Evolutionary conservation across 768 basidiomycete species (phyloP), one percentile per base, ranked within the genome.

Genomic region (Panaeolus cyanescens): DNA sequence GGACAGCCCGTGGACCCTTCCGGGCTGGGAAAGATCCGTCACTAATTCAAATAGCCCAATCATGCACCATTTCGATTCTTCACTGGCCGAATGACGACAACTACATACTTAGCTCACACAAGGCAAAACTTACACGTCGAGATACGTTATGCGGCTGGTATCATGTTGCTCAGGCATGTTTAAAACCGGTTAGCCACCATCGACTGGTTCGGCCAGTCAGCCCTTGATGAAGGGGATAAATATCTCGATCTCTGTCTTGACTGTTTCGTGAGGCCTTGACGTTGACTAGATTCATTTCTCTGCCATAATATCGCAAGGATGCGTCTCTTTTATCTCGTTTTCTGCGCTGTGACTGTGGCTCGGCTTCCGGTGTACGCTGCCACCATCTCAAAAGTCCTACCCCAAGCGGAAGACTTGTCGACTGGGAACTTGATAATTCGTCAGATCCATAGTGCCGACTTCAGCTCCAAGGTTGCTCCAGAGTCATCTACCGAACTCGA

Each of bases 401-500:
- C 7, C 62, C 55, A 22, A 54, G 5, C 20, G 20, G 33, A 36
- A 8, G 50, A 13, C 39, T 40, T n/a, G n/a, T n/a, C n/a, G n/a
- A n/a, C n/a, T n/a, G n/a, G n/a, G n/a, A n/a, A n/a, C n/a, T n/a
- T n/a, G n/a, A n/a, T n/a, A 32, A 34, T 8, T 54, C 70, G 68
- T 42, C 67, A 67, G 28, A 20, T 68, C 28, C 70, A 67, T 60
- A 65, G 60, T 40, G 67, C 68, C 22, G 70, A 71, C 64, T 71
- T 68, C 45, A 66, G 64, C 42, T 34, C 57, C 25, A 60, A 56
- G 37, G 2, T 40, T 42, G 31, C 56, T 7, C 17, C 56, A 15
- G 36, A 36, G 25, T 40, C 13, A 31, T 32, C 34, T 15, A 17
- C 32, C 1, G 45, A 50, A 3, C 22, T 50, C 5, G 10, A 50